Percentiles rank a stretch among this genome's conserved stretches.
These are phyloP conservation scores for Grosmannia serpens DNA, from an alignment of 2,329 filamentous ascomycete species.

Conservation along the genomic window DNA sequence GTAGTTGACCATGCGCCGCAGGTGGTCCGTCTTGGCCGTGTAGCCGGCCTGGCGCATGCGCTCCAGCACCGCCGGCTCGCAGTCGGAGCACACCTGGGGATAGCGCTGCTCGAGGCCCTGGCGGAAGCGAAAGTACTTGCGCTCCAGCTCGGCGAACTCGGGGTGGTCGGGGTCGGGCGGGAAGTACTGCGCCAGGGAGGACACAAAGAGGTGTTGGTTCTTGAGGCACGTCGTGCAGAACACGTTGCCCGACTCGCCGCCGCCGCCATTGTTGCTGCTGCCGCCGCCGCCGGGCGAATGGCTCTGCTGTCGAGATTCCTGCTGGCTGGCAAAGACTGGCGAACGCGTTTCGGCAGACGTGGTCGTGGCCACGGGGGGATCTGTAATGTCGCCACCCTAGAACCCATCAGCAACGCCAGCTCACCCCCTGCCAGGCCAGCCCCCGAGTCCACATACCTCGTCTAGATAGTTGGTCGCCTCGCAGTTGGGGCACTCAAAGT, in stretches of 20 bases:
- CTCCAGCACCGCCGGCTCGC: constrained; percentile 61
- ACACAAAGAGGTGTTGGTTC: constrained; percentile 75
- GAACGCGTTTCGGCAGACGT: constrained; percentile 28
- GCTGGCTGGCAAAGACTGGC: constrained; percentile 35
- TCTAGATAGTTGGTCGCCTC: constrained; percentile 85
- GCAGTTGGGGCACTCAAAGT: constrained; percentile 67
- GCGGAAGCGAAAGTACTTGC: constrained; percentile 58
- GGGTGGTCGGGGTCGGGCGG: constrained; percentile 53
- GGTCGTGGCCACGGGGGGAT: constrained; percentile 61
- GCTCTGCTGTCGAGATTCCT: constrained; percentile 20
- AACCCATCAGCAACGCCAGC: neutral
- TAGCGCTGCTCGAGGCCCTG: constrained; percentile 68
- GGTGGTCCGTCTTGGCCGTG: constrained; percentile 70
- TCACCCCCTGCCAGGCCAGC: too few relatives aligned
- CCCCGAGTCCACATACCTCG: constrained; percentile 43
- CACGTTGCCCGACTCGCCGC: constrained; percentile 17
- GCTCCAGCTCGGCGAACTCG: constrained; percentile 56
- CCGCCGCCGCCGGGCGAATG: constrained; percentile 13
- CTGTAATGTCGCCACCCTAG: constrained; percentile 78
- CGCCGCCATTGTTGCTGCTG: neutral
- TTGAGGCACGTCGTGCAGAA: constrained; percentile 73
- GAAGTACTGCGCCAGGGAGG: constrained; percentile 69
- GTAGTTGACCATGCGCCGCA: constrained; percentile 63
- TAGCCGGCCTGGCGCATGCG: constrained; percentile 64
- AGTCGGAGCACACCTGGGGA: constrained; percentile 76